Conservation (phyloP, 306 rosid genomes). For the Medicago truncatula region DNA sequence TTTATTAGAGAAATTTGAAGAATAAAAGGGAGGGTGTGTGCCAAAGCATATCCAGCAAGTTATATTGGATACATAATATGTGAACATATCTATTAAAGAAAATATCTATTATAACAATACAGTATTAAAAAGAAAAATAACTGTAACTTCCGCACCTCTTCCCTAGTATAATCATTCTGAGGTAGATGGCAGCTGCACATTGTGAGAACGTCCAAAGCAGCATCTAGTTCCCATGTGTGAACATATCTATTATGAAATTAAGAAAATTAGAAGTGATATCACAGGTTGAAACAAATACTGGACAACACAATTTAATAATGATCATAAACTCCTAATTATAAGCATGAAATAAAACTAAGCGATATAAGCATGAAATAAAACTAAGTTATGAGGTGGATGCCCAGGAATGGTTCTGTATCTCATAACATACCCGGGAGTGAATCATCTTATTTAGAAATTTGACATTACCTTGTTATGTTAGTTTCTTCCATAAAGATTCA, state of each 20-base stretch:
- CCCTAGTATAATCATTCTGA: constrained; percentile 61
- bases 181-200: constrained; percentile 98
- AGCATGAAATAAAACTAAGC: constrained; percentile 28
- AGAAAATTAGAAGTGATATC: constrained; percentile 28
- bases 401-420: constrained; percentile 19
- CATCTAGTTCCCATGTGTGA: constrained; percentile 89
- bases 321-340: constrained; percentile 10
- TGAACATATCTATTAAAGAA: constrained; percentile 12
- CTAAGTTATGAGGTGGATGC: constrained; percentile 20
- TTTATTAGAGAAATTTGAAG: constrained; percentile 4
- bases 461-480: background rate
- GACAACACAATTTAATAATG: constrained; percentile 7
- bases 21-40: background rate
- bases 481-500: constrained; percentile 1
- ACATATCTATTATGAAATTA: constrained; percentile 64
- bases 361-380: constrained; percentile 26
- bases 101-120: constrained; percentile 21
- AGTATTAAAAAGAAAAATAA: constrained; percentile 36
- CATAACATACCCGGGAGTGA: constrained; percentile 6
- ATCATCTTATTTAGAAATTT: constrained; percentile 9
- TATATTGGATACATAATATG: background rate
- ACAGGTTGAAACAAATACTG: constrained; percentile 30
- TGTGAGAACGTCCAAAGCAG: constrained; percentile 95
- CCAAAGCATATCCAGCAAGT: constrained; percentile 9
- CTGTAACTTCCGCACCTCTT: constrained; percentile 63